Conservation (phyloP, 495 filamentous ascomycete genomes). For the Aspergillus biplanus region DNA sequence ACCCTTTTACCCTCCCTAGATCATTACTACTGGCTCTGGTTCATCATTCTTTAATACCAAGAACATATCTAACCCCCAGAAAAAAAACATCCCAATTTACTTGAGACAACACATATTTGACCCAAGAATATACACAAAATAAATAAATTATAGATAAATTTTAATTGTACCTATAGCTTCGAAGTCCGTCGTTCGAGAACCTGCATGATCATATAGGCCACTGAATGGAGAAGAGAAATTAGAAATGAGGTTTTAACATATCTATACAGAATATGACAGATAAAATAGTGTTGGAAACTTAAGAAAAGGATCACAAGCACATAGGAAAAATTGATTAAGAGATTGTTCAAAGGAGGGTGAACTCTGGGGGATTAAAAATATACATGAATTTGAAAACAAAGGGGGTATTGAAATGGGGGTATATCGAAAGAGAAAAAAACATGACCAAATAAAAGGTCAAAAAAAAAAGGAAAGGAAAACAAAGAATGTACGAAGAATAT, state of each 20-base stretch:
- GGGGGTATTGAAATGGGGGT: background rate
- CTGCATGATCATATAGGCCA: conserved; percentile 41
- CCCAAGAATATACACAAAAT: background rate
- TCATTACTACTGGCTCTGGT: no score
- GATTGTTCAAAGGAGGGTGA: background rate
- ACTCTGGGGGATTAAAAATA: background rate
- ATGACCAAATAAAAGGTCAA: background rate
- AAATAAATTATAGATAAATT: background rate
- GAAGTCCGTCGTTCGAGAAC: conserved; percentile 38
- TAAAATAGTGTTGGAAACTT: background rate
- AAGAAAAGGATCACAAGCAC: conserved; percentile 5
- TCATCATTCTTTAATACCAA: no score
- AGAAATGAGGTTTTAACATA: conserved; percentile 13
- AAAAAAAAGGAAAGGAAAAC: background rate
- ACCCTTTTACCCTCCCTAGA: no score
- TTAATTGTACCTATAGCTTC: conserved; percentile 30
- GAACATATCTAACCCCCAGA: no score
- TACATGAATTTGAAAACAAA: conserved; percentile 1
- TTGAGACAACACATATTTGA: background rate
- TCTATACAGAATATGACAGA: background rate
- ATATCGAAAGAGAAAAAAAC: background rate
- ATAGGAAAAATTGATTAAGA: conserved; percentile 2
- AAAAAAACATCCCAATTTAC: no score
- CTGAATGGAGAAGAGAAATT: conserved; percentile 28
- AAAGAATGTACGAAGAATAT: background rate